Evolutionary conservation across 805 yeast species (phyloP).

Genomic region (Blastobotrys mokoenaii): DNA sequence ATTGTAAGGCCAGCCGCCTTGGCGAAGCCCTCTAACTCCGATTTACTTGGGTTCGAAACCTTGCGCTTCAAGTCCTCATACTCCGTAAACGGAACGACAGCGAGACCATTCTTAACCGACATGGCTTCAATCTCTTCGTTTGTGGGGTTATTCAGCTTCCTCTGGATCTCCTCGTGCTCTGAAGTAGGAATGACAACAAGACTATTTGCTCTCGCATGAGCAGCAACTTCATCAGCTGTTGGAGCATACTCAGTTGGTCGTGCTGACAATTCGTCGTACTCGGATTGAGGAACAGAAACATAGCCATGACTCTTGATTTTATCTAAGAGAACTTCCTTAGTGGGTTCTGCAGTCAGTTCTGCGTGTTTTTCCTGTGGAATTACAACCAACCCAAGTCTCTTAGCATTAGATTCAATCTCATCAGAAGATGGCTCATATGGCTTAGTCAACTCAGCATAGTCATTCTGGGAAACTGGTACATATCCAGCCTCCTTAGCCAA

Average conservation of each 20-base stretch:
- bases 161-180: conserved; percentile 17
- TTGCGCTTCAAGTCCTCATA: conserved; percentile 12
- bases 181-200: conserved; percentile 12
- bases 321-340: conserved; percentile 10
- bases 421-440: conserved; percentile 12
- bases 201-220: conserved; percentile 18
- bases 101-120: conserved; percentile 15
- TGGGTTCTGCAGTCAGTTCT: conserved; percentile 10
- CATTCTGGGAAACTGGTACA: conserved; percentile 18
- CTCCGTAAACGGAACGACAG: conserved; percentile 14
- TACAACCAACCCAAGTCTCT: conserved; percentile 22
- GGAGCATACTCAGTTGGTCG: conserved; percentile 17
- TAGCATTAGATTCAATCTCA: conserved; percentile 17
- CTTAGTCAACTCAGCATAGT: conserved; percentile 12
- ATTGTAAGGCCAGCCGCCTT: conserved; percentile 24
- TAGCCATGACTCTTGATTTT: conserved; percentile 18
- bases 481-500: conserved; percentile 19
- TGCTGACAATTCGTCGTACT: conserved; percentile 10
- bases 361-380: conserved; percentile 18
- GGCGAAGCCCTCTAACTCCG: conserved; percentile 25
- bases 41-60: conserved; percentile 18
- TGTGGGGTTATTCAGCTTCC: conserved; percentile 15
- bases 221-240: conserved; percentile 20
- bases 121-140: conserved; percentile 10
- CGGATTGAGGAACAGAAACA: conserved; percentile 11